Conservation (phyloP, 2,329 filamentous ascomycete genomes). For the Alternaria angustiovoidea region DNA sequence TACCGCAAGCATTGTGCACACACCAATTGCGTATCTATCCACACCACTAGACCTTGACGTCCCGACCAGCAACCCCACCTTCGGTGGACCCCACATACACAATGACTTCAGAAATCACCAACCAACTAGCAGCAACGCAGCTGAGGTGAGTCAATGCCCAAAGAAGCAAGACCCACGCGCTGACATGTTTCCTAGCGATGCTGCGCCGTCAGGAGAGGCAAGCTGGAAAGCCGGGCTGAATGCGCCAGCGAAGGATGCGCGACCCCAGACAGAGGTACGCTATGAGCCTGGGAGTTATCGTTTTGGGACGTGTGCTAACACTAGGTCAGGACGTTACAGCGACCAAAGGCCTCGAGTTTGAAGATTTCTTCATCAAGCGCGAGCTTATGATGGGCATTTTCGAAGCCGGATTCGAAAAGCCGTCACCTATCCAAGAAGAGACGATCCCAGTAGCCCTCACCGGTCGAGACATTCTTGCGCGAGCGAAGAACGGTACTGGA, state of each 20-base stretch:
- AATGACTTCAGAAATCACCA: slow-evolving; percentile 62
- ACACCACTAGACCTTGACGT: slow-evolving; percentile 22
- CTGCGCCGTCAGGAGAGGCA: slow-evolving; percentile 58
- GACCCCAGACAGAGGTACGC: slow-evolving; percentile 80
- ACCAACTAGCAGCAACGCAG: slow-evolving; percentile 65
- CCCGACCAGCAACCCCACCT: slow-evolving; percentile 27
- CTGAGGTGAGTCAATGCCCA: slow-evolving; percentile 52
- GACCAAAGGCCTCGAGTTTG: slow-evolving; percentile 96
- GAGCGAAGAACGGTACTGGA: slow-evolving; percentile 98
- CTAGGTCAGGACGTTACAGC: slow-evolving; percentile 88
- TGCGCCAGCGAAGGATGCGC: slow-evolving; percentile 75
- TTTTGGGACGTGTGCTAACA: slow-evolving; percentile 13
- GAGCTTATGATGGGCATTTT: slow-evolving; percentile 99
- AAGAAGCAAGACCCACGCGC: slow-evolving; percentile 3
- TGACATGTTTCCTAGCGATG: slow-evolving; percentile 53
- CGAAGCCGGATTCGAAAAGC: slow-evolving; percentile 98
- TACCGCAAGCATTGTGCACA: slow-evolving; percentile 30
- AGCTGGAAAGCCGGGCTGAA: slow-evolving; percentile 81
- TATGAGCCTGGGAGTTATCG: not conserved
- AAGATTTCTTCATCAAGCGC: slow-evolving; percentile 94
- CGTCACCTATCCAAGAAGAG: slow-evolving; percentile 99
- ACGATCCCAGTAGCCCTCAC: slow-evolving; percentile 96
- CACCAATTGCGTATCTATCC: slow-evolving; percentile 18
- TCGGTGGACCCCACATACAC: slow-evolving; percentile 37
- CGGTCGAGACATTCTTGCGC: slow-evolving; percentile 91